These are phyloP conservation scores for Entomortierella chlamydospora DNA, from an alignment of 192 early-diverging fungal genomes.

Conservation along the genomic window DNA sequence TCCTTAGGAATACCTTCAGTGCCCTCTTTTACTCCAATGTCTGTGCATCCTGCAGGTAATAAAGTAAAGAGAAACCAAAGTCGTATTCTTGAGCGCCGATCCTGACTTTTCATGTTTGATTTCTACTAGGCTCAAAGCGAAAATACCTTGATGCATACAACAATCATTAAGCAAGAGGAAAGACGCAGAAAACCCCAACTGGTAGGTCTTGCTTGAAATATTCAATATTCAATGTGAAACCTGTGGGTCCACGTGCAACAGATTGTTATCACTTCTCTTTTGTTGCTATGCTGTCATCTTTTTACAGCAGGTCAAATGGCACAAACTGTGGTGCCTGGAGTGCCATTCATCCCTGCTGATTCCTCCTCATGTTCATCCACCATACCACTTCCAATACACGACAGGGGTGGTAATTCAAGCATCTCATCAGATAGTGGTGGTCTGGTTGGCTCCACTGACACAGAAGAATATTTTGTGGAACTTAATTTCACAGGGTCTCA, in stretches of 20 bases:
- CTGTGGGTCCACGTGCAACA: constrained; percentile 4
- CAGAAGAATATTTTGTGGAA: no score
- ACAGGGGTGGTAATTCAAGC: constrained; percentile 18
- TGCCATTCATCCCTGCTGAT: constrained; percentile 7
- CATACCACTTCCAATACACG: constrained; percentile 7
- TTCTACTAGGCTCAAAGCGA: constrained; percentile 4
- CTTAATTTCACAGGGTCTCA: no score
- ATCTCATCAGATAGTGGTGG: constrained; percentile 1
- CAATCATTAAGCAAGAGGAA: constrained; percentile 10
- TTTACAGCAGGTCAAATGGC: constrained; percentile 22
- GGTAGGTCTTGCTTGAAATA: constrained; percentile 21
- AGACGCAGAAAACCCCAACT: background rate
- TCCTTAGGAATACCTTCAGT: constrained; percentile 9
- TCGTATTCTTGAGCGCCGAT: constrained; percentile 12
- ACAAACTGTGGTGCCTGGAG: constrained; percentile 18
- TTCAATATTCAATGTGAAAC: constrained; percentile 12
- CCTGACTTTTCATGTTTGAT: constrained; percentile 8
- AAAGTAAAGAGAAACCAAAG: constrained; percentile 17
- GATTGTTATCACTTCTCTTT: constrained; percentile 16
- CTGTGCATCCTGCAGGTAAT: constrained; percentile 17
- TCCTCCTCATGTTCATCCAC: constrained; percentile 16
- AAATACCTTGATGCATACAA: constrained; percentile 12
- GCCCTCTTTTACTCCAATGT: constrained; percentile 5
- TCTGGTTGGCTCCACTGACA: no score
- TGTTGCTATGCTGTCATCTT: constrained; percentile 8